Conservation (phyloP, 192 early-diverging fungal species). For the Coemansia sp. region DNA sequence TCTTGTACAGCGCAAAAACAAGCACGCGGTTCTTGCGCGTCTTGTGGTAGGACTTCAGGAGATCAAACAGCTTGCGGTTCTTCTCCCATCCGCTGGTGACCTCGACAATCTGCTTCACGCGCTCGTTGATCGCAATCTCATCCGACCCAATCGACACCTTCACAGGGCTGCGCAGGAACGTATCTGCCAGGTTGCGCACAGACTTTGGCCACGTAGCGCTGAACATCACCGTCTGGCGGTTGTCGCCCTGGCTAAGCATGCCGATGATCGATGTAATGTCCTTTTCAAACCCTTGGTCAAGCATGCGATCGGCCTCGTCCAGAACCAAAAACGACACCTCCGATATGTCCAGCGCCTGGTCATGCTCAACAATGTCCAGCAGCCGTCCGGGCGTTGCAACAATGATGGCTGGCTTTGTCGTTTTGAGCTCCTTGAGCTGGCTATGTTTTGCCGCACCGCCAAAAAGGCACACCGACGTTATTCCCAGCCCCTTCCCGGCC, state of each 20-base stretch:
- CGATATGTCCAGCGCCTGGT: slow-evolving; percentile 74
- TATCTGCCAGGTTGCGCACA: slow-evolving; percentile 81
- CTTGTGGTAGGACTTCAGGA: slow-evolving; percentile 85
- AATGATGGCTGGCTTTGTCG: slow-evolving; percentile 59
- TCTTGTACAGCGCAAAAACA: slow-evolving; percentile 96
- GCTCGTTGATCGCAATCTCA: slow-evolving; percentile 83
- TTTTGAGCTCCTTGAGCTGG: slow-evolving; percentile 63
- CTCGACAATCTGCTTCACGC: slow-evolving; percentile 87
- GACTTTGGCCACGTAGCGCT: slow-evolving; percentile 92
- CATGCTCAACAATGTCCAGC: slow-evolving; percentile 84
- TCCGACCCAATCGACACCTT: slow-evolving; percentile 84
- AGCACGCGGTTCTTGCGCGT: slow-evolving; percentile 83
- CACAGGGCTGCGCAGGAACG: slow-evolving; percentile 80
- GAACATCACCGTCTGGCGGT: slow-evolving; percentile 94
- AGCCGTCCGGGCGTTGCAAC: slow-evolving; percentile 97
- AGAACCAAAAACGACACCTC: slow-evolving; percentile 86
- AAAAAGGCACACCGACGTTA: slow-evolving; percentile 79
- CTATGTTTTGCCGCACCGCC: slow-evolving; percentile 85
- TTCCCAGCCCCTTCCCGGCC: slow-evolving; percentile 65
- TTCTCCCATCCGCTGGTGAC: slow-evolving; percentile 80
- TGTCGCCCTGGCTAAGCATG: slow-evolving; percentile 65
- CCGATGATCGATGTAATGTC: slow-evolving; percentile 84
- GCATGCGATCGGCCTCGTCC: slow-evolving; percentile 98
- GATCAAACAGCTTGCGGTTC: slow-evolving; percentile 69
- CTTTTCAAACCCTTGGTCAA: slow-evolving; percentile 92